These are phyloP conservation scores for Melampsora larici-populina DNA, from an alignment of 1,284 basidiomycete species.

Conservation along the genomic window DNA sequence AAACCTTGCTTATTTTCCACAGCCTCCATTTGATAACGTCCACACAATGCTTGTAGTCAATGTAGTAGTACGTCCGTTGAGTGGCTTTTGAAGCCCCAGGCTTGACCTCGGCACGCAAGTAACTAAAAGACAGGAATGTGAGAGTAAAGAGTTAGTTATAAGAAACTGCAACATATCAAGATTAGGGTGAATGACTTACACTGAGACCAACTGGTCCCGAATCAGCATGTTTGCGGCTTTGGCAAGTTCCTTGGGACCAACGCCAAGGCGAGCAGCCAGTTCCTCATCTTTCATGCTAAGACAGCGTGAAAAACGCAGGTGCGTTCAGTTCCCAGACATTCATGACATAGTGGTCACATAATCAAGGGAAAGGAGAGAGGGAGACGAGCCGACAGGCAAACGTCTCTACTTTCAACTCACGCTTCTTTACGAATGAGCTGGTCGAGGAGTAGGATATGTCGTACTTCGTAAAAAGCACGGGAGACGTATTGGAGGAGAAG, in stretches of 20 bases:
- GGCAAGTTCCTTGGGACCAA: conserved; percentile 87
- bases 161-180: neutral
- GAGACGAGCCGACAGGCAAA: conserved; percentile 5
- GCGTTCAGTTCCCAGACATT: conserved; percentile 21
- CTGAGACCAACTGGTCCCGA: conserved; percentile 67
- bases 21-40: conserved; percentile 97
- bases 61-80: conserved; percentile 84
- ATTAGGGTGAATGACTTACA: conserved; percentile 15
- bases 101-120: conserved; percentile 36
- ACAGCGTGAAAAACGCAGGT: conserved; percentile 7
- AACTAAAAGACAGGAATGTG: conserved; percentile 4
- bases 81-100: conserved; percentile 38
- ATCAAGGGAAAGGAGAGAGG: neutral
- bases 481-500: conserved; percentile 80
- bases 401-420: conserved; percentile 32
- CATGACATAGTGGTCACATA: neutral
- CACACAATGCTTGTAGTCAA: conserved; percentile 91
- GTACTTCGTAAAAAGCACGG: conserved; percentile 89
- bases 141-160: neutral
- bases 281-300: conserved; percentile 66
- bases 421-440: conserved; percentile 67
- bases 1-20: conserved; percentile 84
- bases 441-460: conserved; percentile 86
- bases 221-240: conserved; percentile 83
- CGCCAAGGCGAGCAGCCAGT: conserved; percentile 76